Base-by-base conservation (phyloP, 768 basidiomycete genomes). In the Leccinellum albellum region DNA sequence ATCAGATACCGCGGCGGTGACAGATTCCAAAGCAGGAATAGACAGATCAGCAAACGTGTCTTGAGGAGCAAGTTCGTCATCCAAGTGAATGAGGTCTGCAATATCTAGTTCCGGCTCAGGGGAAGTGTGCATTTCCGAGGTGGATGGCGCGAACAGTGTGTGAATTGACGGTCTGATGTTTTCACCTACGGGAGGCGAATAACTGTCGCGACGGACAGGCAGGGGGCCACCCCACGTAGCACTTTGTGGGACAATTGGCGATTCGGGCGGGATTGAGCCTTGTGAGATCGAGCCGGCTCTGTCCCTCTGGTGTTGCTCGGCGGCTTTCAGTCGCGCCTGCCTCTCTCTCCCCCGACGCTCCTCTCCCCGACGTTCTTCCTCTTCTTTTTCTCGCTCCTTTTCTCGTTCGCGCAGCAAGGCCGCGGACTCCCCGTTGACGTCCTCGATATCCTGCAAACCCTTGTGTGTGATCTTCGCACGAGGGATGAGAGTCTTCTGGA, bases 381-480 rank as follows among this genome's bases (percentile, higher is more conserved):
- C 84, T 68, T 87, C 84, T 26, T 77, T 79, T 65, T 83, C 82
- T 51, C 78, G 78, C 63, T 85, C 81, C 47, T 78, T 76, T 64
- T 89, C 88, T 21, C 79, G 73, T 46, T 76, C 72, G 37, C 70
- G 72, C n/a, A 63, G 24, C 63, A 76, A 72, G 48, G 61, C 56
- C 24, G 55, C 53, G 20, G 72, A 71, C 61, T 84, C 82, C 14
- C 84, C 87, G 63, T 83, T 82, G 54, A 87, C 73, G 70, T 86
- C 86, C 70, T 96, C 93, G 66, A 96, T 92, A 65, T 92, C 88
- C 77, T 94, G 87, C 60, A 94, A 74, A 52, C 93, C 93, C 74
- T 96, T 96, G 78, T 94, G 93, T 26, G 93, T 96, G 59, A 93
- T 88, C 72, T 94, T 95, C 53, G 92, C 89, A 33, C 83, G 79